Base-by-base conservation (phyloP, 1,284 basidiomycete genomes). In the Boletellus deceptivus region DNA sequence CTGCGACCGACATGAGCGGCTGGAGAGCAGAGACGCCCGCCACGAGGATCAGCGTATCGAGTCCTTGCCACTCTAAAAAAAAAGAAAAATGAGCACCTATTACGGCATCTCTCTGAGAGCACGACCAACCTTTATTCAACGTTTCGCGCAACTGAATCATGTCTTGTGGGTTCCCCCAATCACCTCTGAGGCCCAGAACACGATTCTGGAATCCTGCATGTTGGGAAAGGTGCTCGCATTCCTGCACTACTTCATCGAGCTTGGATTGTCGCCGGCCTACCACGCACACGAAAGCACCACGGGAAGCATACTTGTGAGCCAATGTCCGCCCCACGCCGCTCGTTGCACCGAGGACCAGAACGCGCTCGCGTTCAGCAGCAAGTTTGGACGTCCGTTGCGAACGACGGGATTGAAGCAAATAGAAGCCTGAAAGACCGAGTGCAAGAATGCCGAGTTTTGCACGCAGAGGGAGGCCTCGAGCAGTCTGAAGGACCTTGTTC, bases 1-100 rank as follows among this genome's bases (percentile, higher is more conserved):
- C 85, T 10, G 90, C 86, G 5, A 91, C 72, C 14, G 83, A 80
- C 61, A 95, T 76, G 16, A 97, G 70, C 0, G 93, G 89, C 42
- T 82, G 81, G 2, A 93, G 76, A 3, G 92, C 86, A 1, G 91
- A 92, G 0, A 94, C 89, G 6, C 94, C 94, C 8, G 93, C 93
- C 47, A 84, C 80, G 48, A 97, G 82, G 41, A 93, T 75, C 4
- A 96, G 65, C 0, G 93, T 97, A 64, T 97, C 93, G 3, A 96
- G 59, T 13, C 92, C 90, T 4, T 71, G 73, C 88, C 91, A 92
- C 52, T 75, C 92, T 93, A n/a, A n/a, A 16, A n/a, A 38, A 29
- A 50, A 1, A 46, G 24, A n/a, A n/a, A n/a, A 59, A 20, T 55
- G 43, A 11, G 38, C 13, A 20, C 1, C 11, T 14, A 16, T 10